These are phyloP conservation scores for Endoconidiophora laricicola DNA, from an alignment of 2,329 filamentous ascomycete genomes.

Conservation along the genomic window DNA sequence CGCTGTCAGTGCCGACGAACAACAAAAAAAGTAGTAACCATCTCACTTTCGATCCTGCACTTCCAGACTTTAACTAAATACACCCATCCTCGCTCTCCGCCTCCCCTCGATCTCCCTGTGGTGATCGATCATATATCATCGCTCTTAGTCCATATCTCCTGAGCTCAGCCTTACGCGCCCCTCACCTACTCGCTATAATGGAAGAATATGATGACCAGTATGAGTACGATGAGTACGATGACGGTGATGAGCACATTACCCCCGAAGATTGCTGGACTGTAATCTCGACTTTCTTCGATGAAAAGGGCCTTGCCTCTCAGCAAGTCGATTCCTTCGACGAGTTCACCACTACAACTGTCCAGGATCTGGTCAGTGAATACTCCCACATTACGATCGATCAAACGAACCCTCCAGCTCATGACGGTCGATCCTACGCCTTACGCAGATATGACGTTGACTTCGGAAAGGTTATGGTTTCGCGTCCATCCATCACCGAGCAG, in stretches of 20 bases:
- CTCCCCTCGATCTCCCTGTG: neutral
- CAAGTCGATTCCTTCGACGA: conserved; percentile 98
- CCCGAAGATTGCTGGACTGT: conserved; percentile 98
- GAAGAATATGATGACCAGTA: conserved; percentile 39
- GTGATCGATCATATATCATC: neutral
- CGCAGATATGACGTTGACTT: conserved; percentile 93
- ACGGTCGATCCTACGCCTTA: conserved; percentile 67
- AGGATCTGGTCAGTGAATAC: conserved; percentile 86
- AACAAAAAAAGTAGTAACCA: neutral
- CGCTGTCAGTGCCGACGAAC: neutral
- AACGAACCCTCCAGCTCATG: conserved; percentile 59
- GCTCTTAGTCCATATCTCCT: neutral
- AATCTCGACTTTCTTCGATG: conserved; percentile 91
- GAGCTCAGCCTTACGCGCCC: neutral
- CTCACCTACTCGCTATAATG: conserved; percentile 23
- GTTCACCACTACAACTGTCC: conserved; percentile 85
- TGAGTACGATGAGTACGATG: conserved; percentile 54
- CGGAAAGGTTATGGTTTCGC: conserved; percentile 72
- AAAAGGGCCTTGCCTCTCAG: conserved; percentile 89
- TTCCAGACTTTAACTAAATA: neutral
- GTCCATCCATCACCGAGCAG: conserved; percentile 81
- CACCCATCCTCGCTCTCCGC: neutral
- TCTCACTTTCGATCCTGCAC: neutral
- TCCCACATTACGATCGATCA: conserved; percentile 86
- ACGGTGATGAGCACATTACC: conserved; percentile 58